phyloP scores from a whole-genome alignment of 768 basidiomycete species.

The Xanthoconium purpureum region DNA sequence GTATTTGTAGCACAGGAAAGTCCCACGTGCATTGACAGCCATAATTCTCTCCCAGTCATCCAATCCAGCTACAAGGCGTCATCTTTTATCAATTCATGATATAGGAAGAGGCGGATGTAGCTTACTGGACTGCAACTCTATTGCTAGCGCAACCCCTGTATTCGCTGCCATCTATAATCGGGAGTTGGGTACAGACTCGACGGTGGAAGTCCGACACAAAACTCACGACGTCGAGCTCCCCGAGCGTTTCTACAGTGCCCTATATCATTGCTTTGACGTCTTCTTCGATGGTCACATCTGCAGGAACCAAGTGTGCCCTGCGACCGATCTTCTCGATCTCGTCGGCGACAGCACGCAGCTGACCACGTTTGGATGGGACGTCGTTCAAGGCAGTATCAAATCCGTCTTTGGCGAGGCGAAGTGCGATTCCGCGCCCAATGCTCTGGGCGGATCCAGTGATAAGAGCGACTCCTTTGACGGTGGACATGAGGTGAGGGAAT shows the following conservation, averaged over 20 bases:
- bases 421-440: conserved; percentile 28
- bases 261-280: conserved; percentile 43
- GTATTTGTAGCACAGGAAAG: conserved; percentile 40
- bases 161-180: conserved; percentile 13
- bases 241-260: conserved; percentile 29
- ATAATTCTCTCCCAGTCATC: conserved; percentile 41
- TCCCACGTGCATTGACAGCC: conserved; percentile 35
- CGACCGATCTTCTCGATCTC: conserved; percentile 32
- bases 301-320: conserved; percentile 23
- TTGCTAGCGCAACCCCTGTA: background rate
- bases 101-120: background rate
- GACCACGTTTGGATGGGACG: conserved; percentile 23
- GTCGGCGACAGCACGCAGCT: conserved; percentile 24
- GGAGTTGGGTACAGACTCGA: background rate
- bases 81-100: background rate
- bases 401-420: conserved; percentile 32
- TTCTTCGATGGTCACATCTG: conserved; percentile 40
- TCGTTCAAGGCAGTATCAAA: conserved; percentile 32
- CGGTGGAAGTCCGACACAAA: too few species aligned
- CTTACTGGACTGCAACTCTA: background rate
- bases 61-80: conserved; percentile 22
- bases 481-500: conserved; percentile 12
- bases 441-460: conserved; percentile 34
- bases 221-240: conserved; percentile 48
- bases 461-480: conserved; percentile 28